Evolutionary conservation across 2,329 filamentous ascomycete species (phyloP).

Genomic region (Emmonsiellopsis sp.): DNA sequence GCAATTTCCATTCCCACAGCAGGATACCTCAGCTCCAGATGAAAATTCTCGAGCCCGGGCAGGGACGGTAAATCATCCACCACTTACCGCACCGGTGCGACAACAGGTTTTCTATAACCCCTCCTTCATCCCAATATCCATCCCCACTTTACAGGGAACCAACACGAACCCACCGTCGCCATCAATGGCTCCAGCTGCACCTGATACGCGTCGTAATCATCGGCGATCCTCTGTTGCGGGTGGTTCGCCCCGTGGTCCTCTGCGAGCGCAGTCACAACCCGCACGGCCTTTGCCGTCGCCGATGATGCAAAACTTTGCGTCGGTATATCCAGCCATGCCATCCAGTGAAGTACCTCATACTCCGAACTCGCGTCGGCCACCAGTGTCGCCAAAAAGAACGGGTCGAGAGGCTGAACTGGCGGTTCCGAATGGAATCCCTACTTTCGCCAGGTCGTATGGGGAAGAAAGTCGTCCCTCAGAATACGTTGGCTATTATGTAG

Average conservation of each 20-base stretch:
- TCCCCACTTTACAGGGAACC: conserved; percentile 26
- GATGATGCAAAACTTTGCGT: conserved; percentile 21
- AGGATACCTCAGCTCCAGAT: conserved; percentile 22
- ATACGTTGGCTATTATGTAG: conserved; percentile 38
- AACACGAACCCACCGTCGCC: conserved; percentile 40
- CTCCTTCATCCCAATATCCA: conserved; percentile 28
- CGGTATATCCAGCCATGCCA: conserved; percentile 24
- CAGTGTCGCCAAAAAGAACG: conserved; percentile 24
- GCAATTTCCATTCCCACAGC: conserved; percentile 30
- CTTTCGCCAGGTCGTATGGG: conserved; percentile 22
- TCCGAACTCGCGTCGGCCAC: conserved; percentile 21
- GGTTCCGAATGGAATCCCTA: conserved; percentile 24
- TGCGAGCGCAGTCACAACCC: conserved; percentile 42
- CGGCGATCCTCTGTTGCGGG: conserved; percentile 36
- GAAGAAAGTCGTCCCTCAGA: conserved; percentile 34
- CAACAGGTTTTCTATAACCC: conserved; percentile 27
- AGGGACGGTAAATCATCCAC: conserved; percentile 27
- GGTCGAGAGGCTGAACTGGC: conserved; percentile 25
- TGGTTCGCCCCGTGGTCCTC: conserved; percentile 30
- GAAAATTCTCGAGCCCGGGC: conserved; percentile 29
- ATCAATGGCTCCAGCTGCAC: conserved; percentile 27
- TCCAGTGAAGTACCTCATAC: conserved; percentile 20
- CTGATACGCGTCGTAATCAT: conserved; percentile 35
- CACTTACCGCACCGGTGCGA: conserved; percentile 22
- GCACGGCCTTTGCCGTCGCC: conserved; percentile 34